Evolutionary conservation across 495 filamentous ascomycete species (phyloP), one percentile per base, ranked within the genome.

Genomic region (Talaromyces borbonicus): DNA sequence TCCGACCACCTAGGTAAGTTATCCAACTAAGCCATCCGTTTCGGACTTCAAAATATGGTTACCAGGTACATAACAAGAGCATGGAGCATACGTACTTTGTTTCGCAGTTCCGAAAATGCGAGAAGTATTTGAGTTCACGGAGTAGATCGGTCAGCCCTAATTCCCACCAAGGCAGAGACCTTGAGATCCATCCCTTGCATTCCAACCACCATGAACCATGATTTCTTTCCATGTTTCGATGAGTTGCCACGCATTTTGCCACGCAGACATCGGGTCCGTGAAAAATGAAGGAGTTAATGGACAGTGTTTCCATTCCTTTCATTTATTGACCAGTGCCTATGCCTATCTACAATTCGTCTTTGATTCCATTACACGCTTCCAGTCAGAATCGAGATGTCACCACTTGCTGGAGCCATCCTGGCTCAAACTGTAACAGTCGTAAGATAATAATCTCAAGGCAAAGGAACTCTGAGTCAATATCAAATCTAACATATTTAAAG

Each of bases 341-440:
- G n/a, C n/a, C n/a, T n/a, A n/a, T n/a, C n/a, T n/a, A n/a, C n/a
- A n/a, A n/a, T n/a, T n/a, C n/a, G n/a, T n/a, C n/a, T n/a, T n/a
- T n/a, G n/a, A n/a, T n/a, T n/a, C n/a, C n/a, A n/a, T n/a, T n/a
- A n/a, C 18, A 37, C 15, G 22, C 18, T 11, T 18, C 12, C 8
- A 15, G 16, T 23, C 22, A 20, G 35, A 38, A 18, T 5, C 33
- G 11, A 37, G 8, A 41, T 41, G 38, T 24, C 38, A 23, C 39
- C 39, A 19, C 55, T 45, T 1, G 59, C 56, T 3, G 61, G 59
- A 2, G 56, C 57, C 2, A 52, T 51, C 9, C 43, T 64, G 12
- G 61, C 61, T 27, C 50, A 54, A 12, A 58, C 56, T 3, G 52
- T 63, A 3, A 61, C 60, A 6, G 45, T 43, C 30, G 62, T 65